Evolutionary conservation across 352 stramenopile genomes (phyloP).

Genomic region (Globisporangium nagaii): DNA sequence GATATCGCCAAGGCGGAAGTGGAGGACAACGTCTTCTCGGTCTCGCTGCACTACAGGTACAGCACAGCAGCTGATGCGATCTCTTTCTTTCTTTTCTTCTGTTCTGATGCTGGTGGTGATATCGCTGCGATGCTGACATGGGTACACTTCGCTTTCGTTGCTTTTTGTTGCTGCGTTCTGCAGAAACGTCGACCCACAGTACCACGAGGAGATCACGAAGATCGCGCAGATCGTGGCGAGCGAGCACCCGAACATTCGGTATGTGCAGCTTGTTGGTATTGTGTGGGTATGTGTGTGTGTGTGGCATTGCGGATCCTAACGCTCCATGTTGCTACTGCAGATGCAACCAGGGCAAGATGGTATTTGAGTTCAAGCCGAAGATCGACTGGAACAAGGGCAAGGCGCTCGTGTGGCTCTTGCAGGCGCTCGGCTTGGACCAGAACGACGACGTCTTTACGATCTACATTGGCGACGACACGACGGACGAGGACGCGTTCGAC

Average conservation of each 20-base stretch:
- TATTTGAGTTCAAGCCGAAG: constrained; percentile 89
- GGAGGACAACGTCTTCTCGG: constrained; percentile 87
- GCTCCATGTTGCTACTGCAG: constrained; percentile 19
- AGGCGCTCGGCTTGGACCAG: constrained; percentile 65
- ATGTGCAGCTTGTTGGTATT: constrained; percentile 1
- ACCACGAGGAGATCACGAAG: constrained; percentile 32
- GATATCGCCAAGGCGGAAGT: constrained; percentile 62
- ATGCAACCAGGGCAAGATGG: constrained; percentile 84
- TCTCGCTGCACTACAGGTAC: constrained; percentile 87
- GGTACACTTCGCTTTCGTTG: not conserved
- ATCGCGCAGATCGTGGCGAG: constrained; percentile 34
- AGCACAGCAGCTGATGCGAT: too few species aligned
- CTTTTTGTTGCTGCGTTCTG: not conserved
- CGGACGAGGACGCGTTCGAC: constrained; percentile 83
- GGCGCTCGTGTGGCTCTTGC: constrained; percentile 80
- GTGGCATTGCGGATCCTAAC: too few species aligned
- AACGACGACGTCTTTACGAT: constrained; percentile 84
- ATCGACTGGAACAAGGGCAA: constrained; percentile 92
- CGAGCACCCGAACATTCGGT: constrained; percentile 60
- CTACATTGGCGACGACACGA: constrained; percentile 91
- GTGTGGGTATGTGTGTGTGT: too few species aligned
- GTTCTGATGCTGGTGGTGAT: too few species aligned
- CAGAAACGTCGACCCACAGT: constrained; percentile 52
- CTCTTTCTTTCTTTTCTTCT: too few species aligned
- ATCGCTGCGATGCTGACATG: not conserved